A percentile compares a stretch with the other conserved stretches of the same genome.
These are phyloP conservation scores for Calycina herbarum DNA, from an alignment of 2,329 filamentous ascomycete genomes.

Conservation along the genomic window DNA sequence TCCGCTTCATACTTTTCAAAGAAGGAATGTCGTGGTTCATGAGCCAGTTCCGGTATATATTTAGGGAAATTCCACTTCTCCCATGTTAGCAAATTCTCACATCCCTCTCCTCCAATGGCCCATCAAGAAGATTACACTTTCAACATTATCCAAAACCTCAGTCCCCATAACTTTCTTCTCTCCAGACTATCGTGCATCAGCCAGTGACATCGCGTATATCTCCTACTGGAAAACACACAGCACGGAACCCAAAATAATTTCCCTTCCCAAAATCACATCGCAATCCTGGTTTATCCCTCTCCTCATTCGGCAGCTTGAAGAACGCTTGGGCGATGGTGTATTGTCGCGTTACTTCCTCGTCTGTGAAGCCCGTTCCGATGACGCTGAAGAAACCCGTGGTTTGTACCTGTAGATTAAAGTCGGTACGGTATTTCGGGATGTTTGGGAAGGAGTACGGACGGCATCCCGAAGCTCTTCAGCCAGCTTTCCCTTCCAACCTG, in stretches of 20 bases:
- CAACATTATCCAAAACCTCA: conserved; percentile 52
- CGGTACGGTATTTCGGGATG: not conserved
- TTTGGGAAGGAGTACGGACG: conserved; percentile 34
- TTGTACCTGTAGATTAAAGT: conserved; percentile 30
- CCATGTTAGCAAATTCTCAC: not conserved
- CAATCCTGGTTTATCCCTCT: conserved; percentile 56
- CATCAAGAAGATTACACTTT: conserved; percentile 39
- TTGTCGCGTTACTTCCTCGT: conserved; percentile 58
- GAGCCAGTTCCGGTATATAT: conserved; percentile 45
- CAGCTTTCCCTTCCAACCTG: conserved; percentile 49
- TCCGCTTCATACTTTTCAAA: conserved; percentile 9
- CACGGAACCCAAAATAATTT: conserved; percentile 55
- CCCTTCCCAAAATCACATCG: conserved; percentile 49
- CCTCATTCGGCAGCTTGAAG: conserved; percentile 54
- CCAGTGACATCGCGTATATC: not conserved
- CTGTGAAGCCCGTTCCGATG: conserved; percentile 56
- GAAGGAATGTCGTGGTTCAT: conserved; percentile 43
- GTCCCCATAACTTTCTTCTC: conserved; percentile 33
- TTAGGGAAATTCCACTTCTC: conserved; percentile 51
- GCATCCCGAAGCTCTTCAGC: conserved; percentile 52
- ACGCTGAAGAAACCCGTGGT: conserved; percentile 59
- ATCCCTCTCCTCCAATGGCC: not conserved
- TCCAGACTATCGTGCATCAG: conserved; percentile 6
- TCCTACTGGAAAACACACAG: conserved; percentile 17
- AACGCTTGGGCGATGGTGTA: conserved; percentile 59